Evolutionary conservation across 2,329 filamentous ascomycete genomes (phyloP).

Genomic region (Diplocarpon mali): DNA sequence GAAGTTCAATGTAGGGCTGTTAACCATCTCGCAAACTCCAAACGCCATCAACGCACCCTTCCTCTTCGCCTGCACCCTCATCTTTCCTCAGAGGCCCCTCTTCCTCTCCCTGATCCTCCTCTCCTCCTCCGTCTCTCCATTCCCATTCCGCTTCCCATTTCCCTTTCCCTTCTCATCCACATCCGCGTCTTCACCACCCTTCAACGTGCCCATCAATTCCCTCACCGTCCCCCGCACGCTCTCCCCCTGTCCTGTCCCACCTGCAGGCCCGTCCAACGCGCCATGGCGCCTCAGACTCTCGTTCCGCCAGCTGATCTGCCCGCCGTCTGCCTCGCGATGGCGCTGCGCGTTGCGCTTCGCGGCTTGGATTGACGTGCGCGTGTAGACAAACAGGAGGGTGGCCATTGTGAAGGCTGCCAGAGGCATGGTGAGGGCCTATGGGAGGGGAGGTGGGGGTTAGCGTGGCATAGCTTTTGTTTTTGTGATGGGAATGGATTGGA

Average conservation of each 20-base stretch:
- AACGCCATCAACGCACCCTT: too few relatives aligned
- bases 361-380: constrained; percentile 52
- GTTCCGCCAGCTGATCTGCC: constrained; percentile 42
- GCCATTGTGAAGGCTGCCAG: constrained; percentile 45
- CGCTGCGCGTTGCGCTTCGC: constrained; percentile 54
- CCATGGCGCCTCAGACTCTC: constrained; percentile 44
- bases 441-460: too few relatives aligned
- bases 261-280: constrained; percentile 31
- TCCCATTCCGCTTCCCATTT: background rate
- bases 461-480: background rate
- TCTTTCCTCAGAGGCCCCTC: constrained; percentile 2
- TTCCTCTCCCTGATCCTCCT: constrained; percentile 17
- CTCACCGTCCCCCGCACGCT: constrained; percentile 20
- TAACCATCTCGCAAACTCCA: too few relatives aligned
- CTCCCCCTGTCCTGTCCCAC: constrained; percentile 10
- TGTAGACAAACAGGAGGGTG: constrained; percentile 43
- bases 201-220: constrained; percentile 19
- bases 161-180: background rate
- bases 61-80: too few relatives aligned
- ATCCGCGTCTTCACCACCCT: constrained; percentile 8
- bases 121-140: constrained; percentile 19
- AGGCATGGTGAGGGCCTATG: constrained; percentile 34
- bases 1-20: too few relatives aligned
- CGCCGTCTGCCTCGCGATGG: constrained; percentile 45
- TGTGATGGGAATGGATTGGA: background rate